Conservation (phyloP, 1,284 basidiomycete species). For the Irpex sp. region DNA sequence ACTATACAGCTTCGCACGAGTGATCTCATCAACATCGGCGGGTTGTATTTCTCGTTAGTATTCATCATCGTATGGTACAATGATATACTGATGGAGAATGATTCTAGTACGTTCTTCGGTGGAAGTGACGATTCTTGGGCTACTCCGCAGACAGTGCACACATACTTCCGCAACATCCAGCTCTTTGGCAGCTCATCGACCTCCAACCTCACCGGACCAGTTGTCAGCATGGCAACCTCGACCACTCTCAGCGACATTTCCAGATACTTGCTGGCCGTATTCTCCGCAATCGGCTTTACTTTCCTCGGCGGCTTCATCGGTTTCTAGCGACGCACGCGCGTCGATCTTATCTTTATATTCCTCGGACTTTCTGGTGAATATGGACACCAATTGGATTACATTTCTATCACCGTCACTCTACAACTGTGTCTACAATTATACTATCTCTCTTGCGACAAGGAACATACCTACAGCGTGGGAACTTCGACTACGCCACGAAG, state of each 20-base stretch:
- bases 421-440: neutral
- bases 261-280: conserved; percentile 4
- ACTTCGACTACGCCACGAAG: neutral
- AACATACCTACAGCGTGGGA: neutral
- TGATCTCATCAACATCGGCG: conserved; percentile 38
- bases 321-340: neutral
- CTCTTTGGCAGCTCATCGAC: conserved; percentile 26
- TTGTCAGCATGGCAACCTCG: conserved; percentile 16
- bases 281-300: neutral
- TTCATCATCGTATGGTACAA: neutral
- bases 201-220: conserved; percentile 24
- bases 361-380: neutral
- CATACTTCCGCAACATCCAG: conserved; percentile 67
- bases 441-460: neutral
- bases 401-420: neutral
- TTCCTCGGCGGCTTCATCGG: conserved; percentile 2
- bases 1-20: conserved; percentile 23
- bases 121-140: conserved; percentile 65
- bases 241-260: neutral
- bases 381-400: too few relatives aligned
- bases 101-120: conserved; percentile 66
- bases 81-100: neutral
- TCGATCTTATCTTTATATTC: neutral
- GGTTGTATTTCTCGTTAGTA: conserved; percentile 38
- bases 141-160: conserved; percentile 54